Base-by-base conservation (phyloP, 164 flowering plant species). In the Malania oleifera region DNA sequence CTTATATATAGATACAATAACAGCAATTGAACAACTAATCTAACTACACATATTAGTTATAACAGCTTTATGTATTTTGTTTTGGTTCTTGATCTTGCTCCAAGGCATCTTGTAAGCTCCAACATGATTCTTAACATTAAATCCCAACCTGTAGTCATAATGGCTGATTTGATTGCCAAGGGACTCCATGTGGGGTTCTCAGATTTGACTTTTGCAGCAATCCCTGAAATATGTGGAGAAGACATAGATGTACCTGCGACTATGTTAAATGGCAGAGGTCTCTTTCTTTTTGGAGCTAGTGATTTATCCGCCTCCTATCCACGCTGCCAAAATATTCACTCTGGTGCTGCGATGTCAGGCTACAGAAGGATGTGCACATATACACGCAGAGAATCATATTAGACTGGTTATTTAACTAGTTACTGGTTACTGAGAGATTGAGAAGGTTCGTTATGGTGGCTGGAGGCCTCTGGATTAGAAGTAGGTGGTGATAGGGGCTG, bases 271-370 rank as follows among this genome's bases (percentile, higher is more conserved):
- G 2, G 22, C 9, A 22, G 46, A 22, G 46, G 46, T 7, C 18
- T 22, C 46, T 43, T 43, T 10, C 46, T 22, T 5, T 43, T 12
- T 43, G 22, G 20, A n/a, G 46, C 9, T 17, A 5, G 20, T 2
- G 46, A 43, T 43, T 20, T 43, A 22, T 43, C n/a, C 46, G 22
- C 18, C 18, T 5, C 46, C 46, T 17, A 43, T 17, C 46, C 46
- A 43, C 9, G 46, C 85, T 39, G 97, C 95, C 14, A 91, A 82
- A 60, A 87, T 86, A 57, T 65, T 68, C 19, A 85, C 93, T 41
- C 97, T 15, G 97, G 97, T 52, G 91, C 98, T 7, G 88, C 72
- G 24, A 87, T 69, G 64, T 91, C 98, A 15, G 98, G 98, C 98
- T 91, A 79, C 73, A 72, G 49, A 59, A 61, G 17, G 0, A 40